phyloP scores from a whole-genome alignment of 345 rosid species.

The Capsella bursapastoris region DNA sequence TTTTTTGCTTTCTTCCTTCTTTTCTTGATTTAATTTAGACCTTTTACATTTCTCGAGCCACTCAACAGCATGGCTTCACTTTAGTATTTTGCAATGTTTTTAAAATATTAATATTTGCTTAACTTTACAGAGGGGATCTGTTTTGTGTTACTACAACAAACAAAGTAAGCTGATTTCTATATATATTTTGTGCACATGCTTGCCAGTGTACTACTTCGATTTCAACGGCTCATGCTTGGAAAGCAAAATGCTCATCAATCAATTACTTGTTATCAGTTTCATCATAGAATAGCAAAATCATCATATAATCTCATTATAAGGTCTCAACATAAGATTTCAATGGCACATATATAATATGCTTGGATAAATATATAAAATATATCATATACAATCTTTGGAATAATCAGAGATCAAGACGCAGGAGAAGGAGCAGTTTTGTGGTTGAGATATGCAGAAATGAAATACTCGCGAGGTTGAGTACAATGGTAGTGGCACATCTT shows the following conservation, averaged over 20 bases:
- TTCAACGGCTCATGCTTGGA: neutral
- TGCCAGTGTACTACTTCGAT: slow-evolving; percentile 8
- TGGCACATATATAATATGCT: neutral
- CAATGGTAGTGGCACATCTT: no score
- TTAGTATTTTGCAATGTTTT: neutral
- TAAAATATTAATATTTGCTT: neutral
- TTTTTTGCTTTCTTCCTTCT: slow-evolving; percentile 26
- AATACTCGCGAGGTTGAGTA: no score
- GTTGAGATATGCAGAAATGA: no score
- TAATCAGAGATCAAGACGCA: no score
- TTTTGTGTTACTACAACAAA: slow-evolving; percentile 9
- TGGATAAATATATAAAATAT: no score
- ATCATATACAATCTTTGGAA: no score
- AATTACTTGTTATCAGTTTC: neutral
- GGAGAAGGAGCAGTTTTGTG: no score
- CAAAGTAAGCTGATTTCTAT: neutral
- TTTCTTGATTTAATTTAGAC: slow-evolving; percentile 28
- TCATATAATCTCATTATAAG: neutral
- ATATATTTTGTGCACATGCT: neutral
- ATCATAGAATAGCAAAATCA: neutral
- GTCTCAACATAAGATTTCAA: slow-evolving; percentile 13
- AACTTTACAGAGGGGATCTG: slow-evolving; percentile 31
- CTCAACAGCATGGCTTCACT: slow-evolving; percentile 35
- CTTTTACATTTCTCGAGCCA: slow-evolving; percentile 42
- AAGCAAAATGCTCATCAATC: no score